Base-by-base conservation (phyloP, 345 rosid genomes). In the Pugionium cornutum region DNA sequence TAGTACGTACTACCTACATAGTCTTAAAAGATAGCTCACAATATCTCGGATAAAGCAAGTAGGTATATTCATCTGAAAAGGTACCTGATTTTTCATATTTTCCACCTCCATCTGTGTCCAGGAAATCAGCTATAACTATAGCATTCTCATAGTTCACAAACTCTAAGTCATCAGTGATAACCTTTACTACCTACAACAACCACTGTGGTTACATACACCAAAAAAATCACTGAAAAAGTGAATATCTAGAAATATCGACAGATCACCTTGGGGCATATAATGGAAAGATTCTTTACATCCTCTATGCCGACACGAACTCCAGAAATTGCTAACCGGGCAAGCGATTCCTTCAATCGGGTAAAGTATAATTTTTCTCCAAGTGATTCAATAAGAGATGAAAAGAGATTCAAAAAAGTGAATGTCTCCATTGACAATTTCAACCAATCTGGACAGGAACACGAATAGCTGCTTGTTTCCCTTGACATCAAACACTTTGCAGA, bases 391-490 rank as follows among this genome's bases (percentile, higher is more conserved):
- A 75, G 75, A 30, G 81, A 82, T 26, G 81, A 72, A 57, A 79
- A 84, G 37, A 87, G 74, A 53, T 84, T 92, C 69, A 89, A 39
- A 58, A 89, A 81, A 39, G 88, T 70, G 69, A 89, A 86, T 0
- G 88, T 81, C 84, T 83, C 82, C 83, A 89, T 58, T 9, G 76
- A 63, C 75, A 64, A 64, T 76, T 80, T 83, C 86, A 92, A 75
- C 98, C 98, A 89, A 29, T 44, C 71, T 4, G 95, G 97, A 74
- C 98, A 92, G 49, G 66, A 76, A 76, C 98, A 89, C 1, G 45
- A 63, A 60, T 39, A 68, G 34, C 39, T 37, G 44, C 64, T 64
- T 3, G 60, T 79, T 46, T 73, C 75, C 45, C 65, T 70, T 39
- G 78, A 60, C 77, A 84, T 48, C 77, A 75, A 57, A 49, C 98